Base-by-base conservation (phyloP, 371 early-diverging fungal species). In the Apophysomyces elegans region DNA sequence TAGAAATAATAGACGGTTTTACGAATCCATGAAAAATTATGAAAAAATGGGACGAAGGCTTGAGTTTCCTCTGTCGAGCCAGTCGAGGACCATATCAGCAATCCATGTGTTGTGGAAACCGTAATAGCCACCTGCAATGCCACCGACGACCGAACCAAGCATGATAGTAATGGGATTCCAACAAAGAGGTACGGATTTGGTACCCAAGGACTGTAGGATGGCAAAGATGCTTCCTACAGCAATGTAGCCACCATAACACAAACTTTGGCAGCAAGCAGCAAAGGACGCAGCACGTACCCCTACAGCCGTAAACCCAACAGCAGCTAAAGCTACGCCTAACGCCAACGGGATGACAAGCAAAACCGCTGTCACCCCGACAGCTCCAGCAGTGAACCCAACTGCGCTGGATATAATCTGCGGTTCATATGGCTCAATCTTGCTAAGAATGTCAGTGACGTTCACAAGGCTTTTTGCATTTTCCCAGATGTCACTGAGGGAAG, bases 261-360 rank as follows among this genome's bases (percentile, higher is more conserved):
- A 47, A 18, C 47, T 47, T n/a, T 47, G 47, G 16, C 11, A 47
- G 47, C 47, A 47, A 47, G 47, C 47, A 47, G 47, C 47, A n/a
- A 11, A 12, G 11, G 47, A 47, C 18, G 47, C 47, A n/a, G n/a
- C 16, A 47, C n/a, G n/a, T 5, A 47, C 47, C 1, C 47, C 47
- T 12, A 7, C 47, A 5, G 47, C 13, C 4, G 47, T 47, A n/a
- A 47, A 47, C 7, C 47, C 47, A 9, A 47, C 18, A n/a, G 16
- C 7, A 7, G 16, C 16, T n/a, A 47, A n/a, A 7, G n/a, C 9
- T 7, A 47, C n/a, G 7, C n/a, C 11, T 14, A 47, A 18, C 18
- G n/a, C 9, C 7, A 18, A 13, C 11, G 16, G 14, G 11, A 18
- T 47, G 7, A 47, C 7, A 7, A 16, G 47, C 18, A 47, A 16